Base-by-base conservation (phyloP, 2,329 filamentous ascomycete species). In the Trichoderma cornu-damae region DNA sequence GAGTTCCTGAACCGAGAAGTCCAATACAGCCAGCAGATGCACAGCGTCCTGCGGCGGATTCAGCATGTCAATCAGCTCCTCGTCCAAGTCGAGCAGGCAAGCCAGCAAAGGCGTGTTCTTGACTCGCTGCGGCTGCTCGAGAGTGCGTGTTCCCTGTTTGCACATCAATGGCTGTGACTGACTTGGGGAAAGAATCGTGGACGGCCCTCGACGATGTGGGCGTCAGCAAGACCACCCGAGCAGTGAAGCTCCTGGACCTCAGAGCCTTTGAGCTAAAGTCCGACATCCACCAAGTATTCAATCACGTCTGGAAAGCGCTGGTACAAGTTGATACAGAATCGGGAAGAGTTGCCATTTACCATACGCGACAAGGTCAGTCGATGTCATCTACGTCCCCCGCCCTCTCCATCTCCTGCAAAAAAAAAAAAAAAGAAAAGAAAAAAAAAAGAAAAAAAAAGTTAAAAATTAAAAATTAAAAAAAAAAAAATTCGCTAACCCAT, bases 251-350 rank as follows among this genome's bases (percentile, higher is more conserved):
- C 22, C 73, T 96, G 3, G 79, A 85, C 60, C 71, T 83, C 43
- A 82, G 86, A 61, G 80, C 83, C 2, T 83, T 83, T 24, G 83
- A 86, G 64, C 74, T 96, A 57, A 86, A 85, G 61, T 78, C 80
- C 2, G 78, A 81, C 18, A 80, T 94, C 20, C 80, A 85, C 58
- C 81, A 87, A 38, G 81, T 83, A 7, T 79, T 94, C 37, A 80
- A 83, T 42, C 77, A 78, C 55, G 79, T 85, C n/a, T 96, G 91
- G 90, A 81, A 81, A 58, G 75, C 79, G 0, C 75, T 93, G 42
- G 75, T 96, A 11, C 72, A 77, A 1, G 72, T 91, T 16, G 83
- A 93, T 65, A 70, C 76, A 1, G 75, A 81, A 20, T 71, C 75
- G 7, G 74, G 76, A 7, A 77, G 72, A 44, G 72, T 94, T 6